phyloP scores from a whole-genome alignment of 2,329 filamentous ascomycete genomes.

The Sclerotiophoma versabilis region DNA sequence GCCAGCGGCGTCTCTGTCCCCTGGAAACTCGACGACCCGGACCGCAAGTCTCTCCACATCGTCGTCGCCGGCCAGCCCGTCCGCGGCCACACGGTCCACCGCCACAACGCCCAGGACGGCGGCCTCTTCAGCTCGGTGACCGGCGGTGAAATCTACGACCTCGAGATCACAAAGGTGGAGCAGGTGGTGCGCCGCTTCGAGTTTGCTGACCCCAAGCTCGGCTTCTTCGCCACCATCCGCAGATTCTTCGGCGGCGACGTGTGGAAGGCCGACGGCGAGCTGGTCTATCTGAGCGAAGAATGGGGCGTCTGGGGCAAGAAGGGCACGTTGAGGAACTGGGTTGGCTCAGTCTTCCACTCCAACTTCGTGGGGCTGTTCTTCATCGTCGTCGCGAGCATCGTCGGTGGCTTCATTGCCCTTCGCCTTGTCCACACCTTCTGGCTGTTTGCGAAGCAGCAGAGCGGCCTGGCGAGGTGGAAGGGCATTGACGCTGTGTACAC shows the following conservation, averaged over 20 bases:
- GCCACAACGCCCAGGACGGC: slow-evolving; percentile 21
- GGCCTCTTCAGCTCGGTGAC: slow-evolving; percentile 27
- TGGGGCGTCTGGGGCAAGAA: slow-evolving; percentile 44
- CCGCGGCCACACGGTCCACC: slow-evolving; percentile 11
- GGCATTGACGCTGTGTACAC: slow-evolving; percentile 46
- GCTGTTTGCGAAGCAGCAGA: slow-evolving; percentile 31
- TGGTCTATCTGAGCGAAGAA: slow-evolving; percentile 37
- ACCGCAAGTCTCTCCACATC: slow-evolving; percentile 39
- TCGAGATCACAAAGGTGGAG: slow-evolving; percentile 34
- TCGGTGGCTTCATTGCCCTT: slow-evolving; percentile 28
- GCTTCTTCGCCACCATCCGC: slow-evolving; percentile 28
- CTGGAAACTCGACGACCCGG: slow-evolving; percentile 30
- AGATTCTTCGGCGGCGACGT: slow-evolving; percentile 42
- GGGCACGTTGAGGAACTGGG: slow-evolving; percentile 35
- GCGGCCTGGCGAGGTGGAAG: slow-evolving; percentile 41
- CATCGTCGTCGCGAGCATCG: slow-evolving; percentile 25
- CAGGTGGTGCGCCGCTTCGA: slow-evolving; percentile 31
- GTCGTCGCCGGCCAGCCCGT: slow-evolving; percentile 30
- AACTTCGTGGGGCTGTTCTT: slow-evolving; percentile 33
- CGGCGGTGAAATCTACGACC: slow-evolving; percentile 31
- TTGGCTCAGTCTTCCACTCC: slow-evolving; percentile 37
- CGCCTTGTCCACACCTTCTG: slow-evolving; percentile 29
- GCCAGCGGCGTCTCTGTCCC: not conserved
- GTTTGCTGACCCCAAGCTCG: slow-evolving; percentile 22
- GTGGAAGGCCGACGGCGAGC: slow-evolving; percentile 30